Conservation (phyloP, 352 stramenopile genomes). For the Pythium diclinum region DNA sequence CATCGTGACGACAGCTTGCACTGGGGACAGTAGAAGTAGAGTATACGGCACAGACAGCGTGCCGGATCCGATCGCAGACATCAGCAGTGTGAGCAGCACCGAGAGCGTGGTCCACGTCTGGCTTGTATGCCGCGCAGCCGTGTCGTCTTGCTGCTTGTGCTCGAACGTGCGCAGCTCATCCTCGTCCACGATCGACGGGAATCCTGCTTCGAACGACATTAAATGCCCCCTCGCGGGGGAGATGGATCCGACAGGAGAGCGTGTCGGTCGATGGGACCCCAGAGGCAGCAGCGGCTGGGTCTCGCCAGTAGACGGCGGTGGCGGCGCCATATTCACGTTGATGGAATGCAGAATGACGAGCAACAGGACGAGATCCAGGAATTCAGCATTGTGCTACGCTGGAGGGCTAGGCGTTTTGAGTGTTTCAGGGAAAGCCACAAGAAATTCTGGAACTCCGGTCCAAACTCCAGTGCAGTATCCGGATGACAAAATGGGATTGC, state of each 20-base stretch:
- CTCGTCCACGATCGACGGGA: conserved; percentile 29
- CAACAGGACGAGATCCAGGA: neutral
- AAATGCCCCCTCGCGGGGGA: conserved; percentile 18
- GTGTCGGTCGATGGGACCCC: neutral
- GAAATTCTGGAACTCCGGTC: neutral
- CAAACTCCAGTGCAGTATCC: neutral
- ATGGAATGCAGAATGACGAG: neutral
- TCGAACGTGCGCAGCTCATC: conserved; percentile 14
- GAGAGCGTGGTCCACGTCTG: conserved; percentile 19
- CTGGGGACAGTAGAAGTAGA: conserved; percentile 56
- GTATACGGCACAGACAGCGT: conserved; percentile 52
- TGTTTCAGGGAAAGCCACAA: neutral
- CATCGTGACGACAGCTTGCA: conserved; percentile 43
- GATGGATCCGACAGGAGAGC: conserved; percentile 5
- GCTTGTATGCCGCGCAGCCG: neutral
- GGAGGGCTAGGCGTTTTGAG: neutral
- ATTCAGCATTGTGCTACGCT: neutral
- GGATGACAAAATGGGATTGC: neutral
- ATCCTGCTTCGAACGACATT: conserved; percentile 23
- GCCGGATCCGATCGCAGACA: conserved; percentile 26
- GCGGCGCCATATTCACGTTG: neutral
- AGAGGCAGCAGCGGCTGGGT: conserved; percentile 19
- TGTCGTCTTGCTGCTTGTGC: neutral
- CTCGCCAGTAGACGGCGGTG: conserved; percentile 8
- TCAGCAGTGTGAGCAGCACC: conserved; percentile 28